Base-by-base conservation (phyloP, 2,329 filamentous ascomycete species). In the Metarhizium album region DNA sequence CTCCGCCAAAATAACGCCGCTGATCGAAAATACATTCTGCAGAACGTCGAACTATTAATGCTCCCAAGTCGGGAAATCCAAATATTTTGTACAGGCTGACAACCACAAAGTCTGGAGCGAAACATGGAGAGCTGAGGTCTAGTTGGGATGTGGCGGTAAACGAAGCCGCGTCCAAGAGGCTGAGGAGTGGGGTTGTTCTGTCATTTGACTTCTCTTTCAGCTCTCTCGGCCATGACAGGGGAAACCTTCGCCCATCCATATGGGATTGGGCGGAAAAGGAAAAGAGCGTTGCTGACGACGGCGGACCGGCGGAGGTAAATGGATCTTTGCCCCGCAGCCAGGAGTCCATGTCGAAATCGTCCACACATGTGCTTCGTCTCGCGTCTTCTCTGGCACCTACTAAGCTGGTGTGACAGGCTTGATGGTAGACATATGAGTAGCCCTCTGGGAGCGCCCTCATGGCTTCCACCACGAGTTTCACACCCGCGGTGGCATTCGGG, bases 71-170 rank as follows among this genome's bases (percentile, higher is more conserved):
- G 0, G 91, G 91, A 57, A 96, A 96, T 1, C 93, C 91, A 65
- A 97, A 97, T n/a, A 96, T 90, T 66, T 97, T 98, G 71, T 96
- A 94, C 56, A 97, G 82, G 65, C 90, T 96, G 42, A 97, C 62
- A 0, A 88, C 86, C 0, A 81, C 84, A 57, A 97, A 97, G 64
- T 97, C 91, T 1, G 91, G 87, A 0, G 85, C 82, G 1, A 68
- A 63, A 0, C 72, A 69, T 0, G 74, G 58, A 57, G 86, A 70
- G 50, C 79, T 73, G 2, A 97, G 70, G 60, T 94, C 79, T 6
- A 97, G 71, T 1, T 80, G 81, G 4, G 86, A 81, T 0, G 90
- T 95, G 7, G 89, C 83, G 9, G 83, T 84, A 11, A 88, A 74
- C 0, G 89, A 86, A 4, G 93, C 90, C 9, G 88, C 90, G 66